Conservation (phyloP, 768 basidiomycete genomes). For the Exidia glandulosa region DNA sequence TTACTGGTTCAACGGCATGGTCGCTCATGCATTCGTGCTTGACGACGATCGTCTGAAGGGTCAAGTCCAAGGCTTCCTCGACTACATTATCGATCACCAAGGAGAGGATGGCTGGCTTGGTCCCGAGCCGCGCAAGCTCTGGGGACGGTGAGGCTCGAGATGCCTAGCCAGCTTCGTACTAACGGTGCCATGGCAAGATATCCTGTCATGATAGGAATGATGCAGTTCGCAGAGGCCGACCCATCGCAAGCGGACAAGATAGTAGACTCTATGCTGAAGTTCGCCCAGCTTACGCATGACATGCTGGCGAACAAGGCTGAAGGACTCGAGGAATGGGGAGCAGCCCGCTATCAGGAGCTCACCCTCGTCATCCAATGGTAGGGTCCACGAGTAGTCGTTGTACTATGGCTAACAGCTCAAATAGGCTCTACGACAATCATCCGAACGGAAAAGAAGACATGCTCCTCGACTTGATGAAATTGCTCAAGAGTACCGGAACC, state of each 20-base stretch:
- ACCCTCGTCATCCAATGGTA: slow-evolving; percentile 24
- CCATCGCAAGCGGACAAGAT: slow-evolving; percentile 1
- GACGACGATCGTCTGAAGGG: slow-evolving; percentile 34
- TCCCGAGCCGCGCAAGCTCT: background rate
- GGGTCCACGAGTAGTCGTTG: too few species aligned
- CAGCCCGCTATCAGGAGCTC: slow-evolving; percentile 48
- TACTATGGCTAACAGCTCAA: too few species aligned
- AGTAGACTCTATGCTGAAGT: slow-evolving; percentile 1
- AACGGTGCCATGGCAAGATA: background rate
- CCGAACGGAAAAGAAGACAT: slow-evolving; percentile 37
- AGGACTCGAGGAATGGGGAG: slow-evolving; percentile 43
- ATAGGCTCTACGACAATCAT: slow-evolving; percentile 43
- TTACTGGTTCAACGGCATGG: slow-evolving; percentile 32
- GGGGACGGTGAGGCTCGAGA: background rate
- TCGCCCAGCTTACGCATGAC: background rate
- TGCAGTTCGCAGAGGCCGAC: slow-evolving; percentile 4
- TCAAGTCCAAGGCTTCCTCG: slow-evolving; percentile 37
- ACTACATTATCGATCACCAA: slow-evolving; percentile 8
- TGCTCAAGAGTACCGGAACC: slow-evolving; percentile 36
- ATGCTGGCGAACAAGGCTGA: background rate
- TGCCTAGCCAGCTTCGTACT: slow-evolving; percentile 31
- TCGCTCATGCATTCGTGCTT: slow-evolving; percentile 38
- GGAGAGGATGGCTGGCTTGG: slow-evolving; percentile 1
- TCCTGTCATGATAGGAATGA: background rate
- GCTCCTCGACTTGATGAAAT: slow-evolving; percentile 41